A percentile compares a stretch with the other conserved stretches of the same genome.
Conservation (phyloP, 768 basidiomycete genomes). For the Calocera viscosa region DNA sequence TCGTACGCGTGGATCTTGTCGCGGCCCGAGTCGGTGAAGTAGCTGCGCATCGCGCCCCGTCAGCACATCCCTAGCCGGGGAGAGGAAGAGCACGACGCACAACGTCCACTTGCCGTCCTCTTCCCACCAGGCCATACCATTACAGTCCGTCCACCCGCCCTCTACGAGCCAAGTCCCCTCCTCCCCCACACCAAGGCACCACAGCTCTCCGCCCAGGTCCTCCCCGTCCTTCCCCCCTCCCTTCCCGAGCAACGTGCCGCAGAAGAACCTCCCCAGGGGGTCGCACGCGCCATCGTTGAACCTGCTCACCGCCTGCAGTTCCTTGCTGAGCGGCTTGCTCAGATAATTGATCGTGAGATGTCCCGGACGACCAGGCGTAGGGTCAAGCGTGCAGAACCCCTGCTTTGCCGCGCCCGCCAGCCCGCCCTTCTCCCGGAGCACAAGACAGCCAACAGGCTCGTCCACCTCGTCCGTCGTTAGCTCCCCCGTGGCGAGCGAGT, state of each 20-base stretch:
- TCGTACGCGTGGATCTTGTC: conserved; percentile 58
- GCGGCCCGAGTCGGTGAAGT: conserved; percentile 55
- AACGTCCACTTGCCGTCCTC: neutral
- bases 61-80: no score
- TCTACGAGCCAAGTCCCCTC: neutral
- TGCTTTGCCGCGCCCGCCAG: conserved; percentile 46
- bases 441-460: conserved; percentile 47
- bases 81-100: neutral
- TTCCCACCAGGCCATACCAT: neutral
- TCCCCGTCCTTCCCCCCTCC: neutral
- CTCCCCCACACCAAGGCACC: neutral
- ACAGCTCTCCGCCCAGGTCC: neutral
- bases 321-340: conserved; percentile 37
- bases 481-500: conserved; percentile 33
- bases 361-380: conserved; percentile 22
- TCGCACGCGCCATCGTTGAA: conserved; percentile 67
- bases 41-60: conserved; percentile 37
- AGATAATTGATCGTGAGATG: conserved; percentile 35
- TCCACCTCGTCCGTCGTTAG: conserved; percentile 39
- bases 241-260: conserved; percentile 39
- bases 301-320: conserved; percentile 36
- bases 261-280: conserved; percentile 49
- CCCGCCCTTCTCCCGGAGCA: conserved; percentile 39
- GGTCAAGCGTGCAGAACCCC: conserved; percentile 44
- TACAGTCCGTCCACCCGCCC: neutral